phyloP scores from a whole-genome alignment of 768 basidiomycete genomes.

The Boletus tomentosulus region DNA sequence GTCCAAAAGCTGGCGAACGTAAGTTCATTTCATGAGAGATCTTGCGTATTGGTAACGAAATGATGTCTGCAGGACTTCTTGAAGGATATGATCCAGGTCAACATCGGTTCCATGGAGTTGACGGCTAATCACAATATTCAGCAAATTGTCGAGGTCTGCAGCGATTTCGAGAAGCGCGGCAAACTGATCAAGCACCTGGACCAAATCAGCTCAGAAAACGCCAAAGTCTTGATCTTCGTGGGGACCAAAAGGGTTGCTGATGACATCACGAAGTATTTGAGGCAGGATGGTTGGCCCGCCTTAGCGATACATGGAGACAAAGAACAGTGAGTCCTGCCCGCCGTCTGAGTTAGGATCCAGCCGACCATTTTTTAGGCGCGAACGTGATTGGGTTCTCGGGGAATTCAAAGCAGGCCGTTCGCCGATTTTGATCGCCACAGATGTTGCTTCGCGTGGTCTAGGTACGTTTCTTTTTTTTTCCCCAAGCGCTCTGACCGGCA shows the following conservation, averaged over 20 bases:
- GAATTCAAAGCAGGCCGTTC: slow-evolving; percentile 99
- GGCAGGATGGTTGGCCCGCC: slow-evolving; percentile 99
- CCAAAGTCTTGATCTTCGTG: slow-evolving; percentile 98
- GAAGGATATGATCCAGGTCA: slow-evolving; percentile 95
- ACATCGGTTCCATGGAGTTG: slow-evolving; percentile 97
- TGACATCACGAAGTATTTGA: slow-evolving; percentile 95
- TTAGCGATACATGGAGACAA: slow-evolving; percentile 99
- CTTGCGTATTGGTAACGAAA: slow-evolving; percentile 1
- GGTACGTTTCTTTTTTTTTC: slow-evolving; percentile 69
- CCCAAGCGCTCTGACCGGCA: slow-evolving; percentile 31
- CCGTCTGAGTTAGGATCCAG: neutral
- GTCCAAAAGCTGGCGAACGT: slow-evolving; percentile 96
- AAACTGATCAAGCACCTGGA: slow-evolving; percentile 97
- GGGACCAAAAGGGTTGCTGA: slow-evolving; percentile 97
- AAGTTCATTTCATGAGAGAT: slow-evolving; percentile 1
- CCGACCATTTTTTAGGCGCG: slow-evolving; percentile 51
- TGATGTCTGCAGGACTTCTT: slow-evolving; percentile 72
- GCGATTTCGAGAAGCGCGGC: slow-evolving; percentile 94
- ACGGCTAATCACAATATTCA: slow-evolving; percentile 98
- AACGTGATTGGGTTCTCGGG: slow-evolving; percentile 98
- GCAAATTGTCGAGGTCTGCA: slow-evolving; percentile 94
- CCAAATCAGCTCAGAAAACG: slow-evolving; percentile 93
- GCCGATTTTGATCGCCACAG: slow-evolving; percentile 97
- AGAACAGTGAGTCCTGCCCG: slow-evolving; percentile 68
- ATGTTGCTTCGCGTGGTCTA: slow-evolving; percentile 98